Evolutionary conservation across 2,329 filamentous ascomycete species (phyloP).

Genomic region (Triangularia verruculosa): DNA sequence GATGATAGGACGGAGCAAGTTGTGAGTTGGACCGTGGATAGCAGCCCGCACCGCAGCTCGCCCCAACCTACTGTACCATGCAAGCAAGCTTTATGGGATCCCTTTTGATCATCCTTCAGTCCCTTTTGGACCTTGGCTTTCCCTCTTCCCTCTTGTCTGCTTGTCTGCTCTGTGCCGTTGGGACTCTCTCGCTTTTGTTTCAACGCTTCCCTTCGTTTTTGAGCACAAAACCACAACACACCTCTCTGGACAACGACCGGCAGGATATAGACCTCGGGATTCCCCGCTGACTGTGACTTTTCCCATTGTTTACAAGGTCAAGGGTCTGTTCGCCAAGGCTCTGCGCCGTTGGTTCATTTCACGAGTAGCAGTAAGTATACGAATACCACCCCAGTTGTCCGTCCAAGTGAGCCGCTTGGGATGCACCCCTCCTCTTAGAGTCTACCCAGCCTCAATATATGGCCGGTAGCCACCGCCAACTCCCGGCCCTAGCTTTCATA

Average conservation of each 20-base stretch:
- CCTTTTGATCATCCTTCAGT: not conserved
- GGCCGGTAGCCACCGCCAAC: slow-evolving; percentile 21
- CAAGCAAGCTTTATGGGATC: slow-evolving; percentile 9
- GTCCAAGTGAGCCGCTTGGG: slow-evolving; percentile 1
- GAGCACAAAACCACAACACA: not conserved
- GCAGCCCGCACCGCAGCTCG: not conserved
- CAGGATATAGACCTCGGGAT: not conserved
- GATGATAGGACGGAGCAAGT: slow-evolving; percentile 15
- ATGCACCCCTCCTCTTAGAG: slow-evolving; percentile 12
- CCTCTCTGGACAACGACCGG: not conserved
- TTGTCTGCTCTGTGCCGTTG: not conserved
- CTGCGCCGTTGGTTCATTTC: slow-evolving; percentile 23
- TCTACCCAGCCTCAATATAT: slow-evolving; percentile 24
- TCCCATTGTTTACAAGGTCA: not conserved
- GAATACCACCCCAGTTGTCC: slow-evolving; percentile 3
- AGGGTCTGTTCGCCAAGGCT: slow-evolving; percentile 23
- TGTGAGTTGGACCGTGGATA: not conserved
- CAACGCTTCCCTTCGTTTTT: not conserved
- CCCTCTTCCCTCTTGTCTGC: slow-evolving; percentile 2
- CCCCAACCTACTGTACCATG: slow-evolving; percentile 12
- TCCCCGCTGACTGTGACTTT: not conserved
- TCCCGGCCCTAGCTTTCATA: slow-evolving; percentile 3
- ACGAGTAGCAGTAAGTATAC: not conserved
- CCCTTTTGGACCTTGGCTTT: not conserved
- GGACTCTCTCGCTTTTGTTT: not conserved